phyloP scores from a whole-genome alignment of 1,139 yeast genomes.

The Hansenula lynferdii region DNA sequence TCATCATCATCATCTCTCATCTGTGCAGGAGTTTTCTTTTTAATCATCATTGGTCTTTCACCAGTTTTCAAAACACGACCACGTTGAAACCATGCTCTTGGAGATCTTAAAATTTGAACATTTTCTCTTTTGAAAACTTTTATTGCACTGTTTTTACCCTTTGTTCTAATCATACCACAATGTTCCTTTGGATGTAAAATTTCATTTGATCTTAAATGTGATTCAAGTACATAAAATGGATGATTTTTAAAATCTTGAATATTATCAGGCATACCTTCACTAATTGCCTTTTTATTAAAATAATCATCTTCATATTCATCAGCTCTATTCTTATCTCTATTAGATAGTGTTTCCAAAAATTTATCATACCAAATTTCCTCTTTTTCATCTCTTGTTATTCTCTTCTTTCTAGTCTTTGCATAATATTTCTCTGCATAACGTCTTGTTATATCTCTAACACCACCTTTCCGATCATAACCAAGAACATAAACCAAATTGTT shows the following conservation, averaged over 20 bases:
- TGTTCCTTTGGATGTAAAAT: conserved; percentile 64
- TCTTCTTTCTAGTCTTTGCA: conserved; percentile 67
- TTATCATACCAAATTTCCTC: conserved; percentile 54
- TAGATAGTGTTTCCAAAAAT: conserved; percentile 21
- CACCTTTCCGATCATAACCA: conserved; percentile 65
- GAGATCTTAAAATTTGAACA: conserved; percentile 61
- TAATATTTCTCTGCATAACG: conserved; percentile 70
- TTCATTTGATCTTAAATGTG: conserved; percentile 68
- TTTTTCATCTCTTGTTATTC: conserved; percentile 62
- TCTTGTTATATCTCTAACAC: conserved; percentile 78
- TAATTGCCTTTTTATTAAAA: conserved; percentile 57
- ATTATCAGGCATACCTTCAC: conserved; percentile 86
- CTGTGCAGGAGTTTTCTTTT: conserved; percentile 20
- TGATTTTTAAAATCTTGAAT: conserved; percentile 81
- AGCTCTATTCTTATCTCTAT: conserved; percentile 35
- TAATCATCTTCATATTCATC: conserved; percentile 73
- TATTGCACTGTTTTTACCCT: conserved; percentile 31
- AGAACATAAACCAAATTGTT: conserved; percentile 70
- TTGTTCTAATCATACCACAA: conserved; percentile 65
- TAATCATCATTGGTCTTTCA: conserved; percentile 53
- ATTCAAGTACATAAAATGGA: conserved; percentile 80
- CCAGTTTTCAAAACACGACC: conserved; percentile 78
- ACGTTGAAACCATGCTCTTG: conserved; percentile 80
- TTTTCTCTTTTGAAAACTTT: conserved; percentile 63
- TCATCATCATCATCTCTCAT: conserved; percentile 32